Conservation (phyloP, 108 stramenopile genomes). For the Skeletonema costatum region DNA sequence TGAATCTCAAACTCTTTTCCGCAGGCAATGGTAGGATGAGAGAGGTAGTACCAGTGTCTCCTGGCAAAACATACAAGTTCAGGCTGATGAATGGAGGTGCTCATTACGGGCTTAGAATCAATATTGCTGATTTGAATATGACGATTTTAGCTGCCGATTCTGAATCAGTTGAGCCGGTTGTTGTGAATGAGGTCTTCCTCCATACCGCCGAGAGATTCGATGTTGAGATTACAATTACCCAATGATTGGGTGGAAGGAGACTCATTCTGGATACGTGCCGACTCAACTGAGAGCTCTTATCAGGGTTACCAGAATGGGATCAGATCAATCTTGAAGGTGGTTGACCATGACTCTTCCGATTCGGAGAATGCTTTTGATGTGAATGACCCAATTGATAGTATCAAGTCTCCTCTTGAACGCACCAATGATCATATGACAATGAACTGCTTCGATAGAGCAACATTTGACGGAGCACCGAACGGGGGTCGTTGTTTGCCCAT, state of each 20-base stretch:
- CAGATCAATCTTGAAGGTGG: neutral
- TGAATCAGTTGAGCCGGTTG: slow-evolving; percentile 7
- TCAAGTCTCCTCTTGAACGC: slow-evolving; percentile 1
- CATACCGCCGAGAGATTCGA: slow-evolving; percentile 14
- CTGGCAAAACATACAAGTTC: slow-evolving; percentile 15
- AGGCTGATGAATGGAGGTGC: slow-evolving; percentile 13
- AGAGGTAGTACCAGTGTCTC: slow-evolving; percentile 15
- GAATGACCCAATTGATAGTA: neutral
- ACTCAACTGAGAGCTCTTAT: neutral
- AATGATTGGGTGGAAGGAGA: slow-evolving; percentile 4
- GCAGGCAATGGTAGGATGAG: slow-evolving; percentile 22
- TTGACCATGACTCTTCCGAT: neutral
- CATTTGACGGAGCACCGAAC: no score
- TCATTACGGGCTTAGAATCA: slow-evolving; percentile 2
- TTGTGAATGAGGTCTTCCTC: slow-evolving; percentile 11
- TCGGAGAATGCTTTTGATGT: neutral
- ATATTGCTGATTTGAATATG: slow-evolving; percentile 14
- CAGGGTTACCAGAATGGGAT: slow-evolving; percentile 24
- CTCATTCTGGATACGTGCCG: slow-evolving; percentile 21
- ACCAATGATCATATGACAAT: neutral
- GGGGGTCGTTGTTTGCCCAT: no score
- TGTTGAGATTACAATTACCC: slow-evolving; percentile 14
- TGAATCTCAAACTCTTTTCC: no score
- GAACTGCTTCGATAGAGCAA: neutral
- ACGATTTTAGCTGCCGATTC: slow-evolving; percentile 23